Evolutionary conservation across 139 green algal species (phyloP).

Genomic region (Zygnema circumcarinatum): DNA sequence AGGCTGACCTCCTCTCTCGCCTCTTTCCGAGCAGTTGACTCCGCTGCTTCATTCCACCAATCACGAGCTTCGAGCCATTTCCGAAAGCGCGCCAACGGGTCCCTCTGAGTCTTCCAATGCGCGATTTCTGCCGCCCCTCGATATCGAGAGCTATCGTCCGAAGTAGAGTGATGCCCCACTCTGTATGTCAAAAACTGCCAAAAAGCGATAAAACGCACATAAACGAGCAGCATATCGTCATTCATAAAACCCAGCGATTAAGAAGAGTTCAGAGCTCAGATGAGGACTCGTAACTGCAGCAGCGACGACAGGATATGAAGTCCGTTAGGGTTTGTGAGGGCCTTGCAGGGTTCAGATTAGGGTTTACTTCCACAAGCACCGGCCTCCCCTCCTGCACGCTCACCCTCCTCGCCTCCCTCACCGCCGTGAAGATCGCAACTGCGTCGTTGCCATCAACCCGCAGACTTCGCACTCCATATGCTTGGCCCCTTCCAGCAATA

Average conservation of each 20-base stretch:
- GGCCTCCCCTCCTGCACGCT: constrained; percentile 1
- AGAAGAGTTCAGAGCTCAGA: too few species aligned
- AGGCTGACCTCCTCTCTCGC: constrained; percentile 18
- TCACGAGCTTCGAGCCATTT: constrained; percentile 65
- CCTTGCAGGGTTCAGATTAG: too few species aligned
- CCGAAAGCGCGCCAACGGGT: constrained; percentile 83
- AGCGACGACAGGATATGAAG: too few species aligned
- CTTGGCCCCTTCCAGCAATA: constrained; percentile 75
- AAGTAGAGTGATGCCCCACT: constrained; percentile 89
- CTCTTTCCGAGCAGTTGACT: background rate
- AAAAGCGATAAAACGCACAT: background rate
- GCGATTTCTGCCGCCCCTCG: constrained; percentile 79
- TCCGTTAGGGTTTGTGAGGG: too few species aligned
- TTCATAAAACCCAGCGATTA: background rate
- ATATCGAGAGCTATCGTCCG: constrained; percentile 87
- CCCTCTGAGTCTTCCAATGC: constrained; percentile 73
- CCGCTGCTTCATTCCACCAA: constrained; percentile 46
- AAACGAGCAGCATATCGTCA: background rate
- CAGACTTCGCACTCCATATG: constrained; percentile 82
- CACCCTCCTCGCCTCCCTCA: constrained; percentile 21
- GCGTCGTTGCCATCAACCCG: constrained; percentile 90
- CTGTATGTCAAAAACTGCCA: constrained; percentile 86
- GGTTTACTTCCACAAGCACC: constrained; percentile 47
- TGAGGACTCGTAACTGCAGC: too few species aligned
- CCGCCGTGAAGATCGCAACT: constrained; percentile 81